Conservation (phyloP, 176 grass and related monocot genomes). For the Rhynchospora pubera region DNA sequence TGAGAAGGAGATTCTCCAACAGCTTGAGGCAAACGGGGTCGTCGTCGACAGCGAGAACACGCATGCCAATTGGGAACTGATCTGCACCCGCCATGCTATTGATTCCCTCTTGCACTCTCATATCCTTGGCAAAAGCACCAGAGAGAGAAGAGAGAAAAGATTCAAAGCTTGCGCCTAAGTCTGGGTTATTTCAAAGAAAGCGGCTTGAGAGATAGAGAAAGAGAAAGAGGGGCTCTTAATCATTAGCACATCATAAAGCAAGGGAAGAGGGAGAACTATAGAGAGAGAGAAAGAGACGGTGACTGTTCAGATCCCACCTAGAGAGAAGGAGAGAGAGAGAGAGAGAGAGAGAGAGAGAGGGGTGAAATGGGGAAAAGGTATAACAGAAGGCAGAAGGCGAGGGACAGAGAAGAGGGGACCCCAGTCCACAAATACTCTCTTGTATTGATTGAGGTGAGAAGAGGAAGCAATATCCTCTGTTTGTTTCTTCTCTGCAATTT, state of each 20-base stretch:
- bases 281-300: constrained; percentile 21
- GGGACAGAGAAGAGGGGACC: constrained; percentile 27
- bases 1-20: constrained; percentile 65
- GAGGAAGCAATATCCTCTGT: not conserved
- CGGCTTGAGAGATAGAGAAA: not conserved
- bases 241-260: constrained; percentile 24
- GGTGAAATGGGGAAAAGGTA: constrained; percentile 38
- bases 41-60: constrained; percentile 87
- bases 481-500: not conserved
- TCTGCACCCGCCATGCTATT: constrained; percentile 26
- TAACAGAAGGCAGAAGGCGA: constrained; percentile 42
- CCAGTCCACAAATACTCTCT: constrained; percentile 14
- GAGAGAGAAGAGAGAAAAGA: not conserved
- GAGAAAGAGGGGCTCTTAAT: constrained; percentile 3
- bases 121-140: not conserved
- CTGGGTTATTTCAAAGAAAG: constrained; percentile 13
- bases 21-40: constrained; percentile 77
- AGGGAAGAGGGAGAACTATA: constrained; percentile 8
- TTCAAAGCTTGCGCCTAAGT: constrained; percentile 4
- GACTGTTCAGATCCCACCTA: constrained; percentile 29
- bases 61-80: constrained; percentile 84
- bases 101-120: constrained; percentile 30
- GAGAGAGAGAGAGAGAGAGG: constrained; percentile 19
- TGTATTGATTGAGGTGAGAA: not conserved
- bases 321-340: not conserved